Conservation (phyloP, 1,284 basidiomycete genomes). For the Marasmius sp. region DNA sequence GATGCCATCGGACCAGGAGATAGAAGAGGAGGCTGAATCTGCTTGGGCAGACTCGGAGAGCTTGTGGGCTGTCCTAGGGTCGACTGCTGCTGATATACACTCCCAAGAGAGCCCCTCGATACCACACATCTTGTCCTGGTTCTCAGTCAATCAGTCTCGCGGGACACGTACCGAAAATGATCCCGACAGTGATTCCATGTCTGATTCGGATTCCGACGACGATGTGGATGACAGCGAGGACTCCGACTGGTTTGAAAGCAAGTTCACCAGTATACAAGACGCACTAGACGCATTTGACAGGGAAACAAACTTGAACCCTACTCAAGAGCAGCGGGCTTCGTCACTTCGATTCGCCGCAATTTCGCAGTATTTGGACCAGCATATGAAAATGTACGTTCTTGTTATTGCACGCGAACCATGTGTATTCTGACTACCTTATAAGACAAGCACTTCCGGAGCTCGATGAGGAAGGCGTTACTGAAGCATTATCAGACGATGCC, state of each 20-base stretch:
- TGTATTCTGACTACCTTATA: not conserved
- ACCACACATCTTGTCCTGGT: not conserved
- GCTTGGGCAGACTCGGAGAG: not conserved
- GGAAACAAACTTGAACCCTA: not conserved
- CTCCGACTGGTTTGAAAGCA: not conserved
- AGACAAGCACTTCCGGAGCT: not conserved
- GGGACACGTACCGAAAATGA: not conserved
- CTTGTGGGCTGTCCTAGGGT: not conserved
- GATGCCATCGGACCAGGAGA: constrained; percentile 12
- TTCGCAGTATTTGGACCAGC: not conserved
- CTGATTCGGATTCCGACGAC: not conserved
- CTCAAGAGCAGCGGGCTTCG: not conserved
- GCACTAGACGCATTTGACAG: not conserved
- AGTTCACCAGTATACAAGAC: not conserved
- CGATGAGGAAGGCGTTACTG: not conserved
- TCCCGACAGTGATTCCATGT: not conserved
- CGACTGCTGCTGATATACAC: not conserved
- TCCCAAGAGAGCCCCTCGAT: not conserved
- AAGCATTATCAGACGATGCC: not conserved
- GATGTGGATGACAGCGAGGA: not conserved
- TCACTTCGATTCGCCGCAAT: not conserved
- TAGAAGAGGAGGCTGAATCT: not conserved
- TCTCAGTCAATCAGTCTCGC: too few relatives aligned
- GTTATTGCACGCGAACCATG: too few relatives aligned
- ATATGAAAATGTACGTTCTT: not conserved